A percentile compares a stretch with the other conserved stretches of the same genome.
phyloP scores from a whole-genome alignment of 768 basidiomycete genomes.

The Boletus insuetus region DNA sequence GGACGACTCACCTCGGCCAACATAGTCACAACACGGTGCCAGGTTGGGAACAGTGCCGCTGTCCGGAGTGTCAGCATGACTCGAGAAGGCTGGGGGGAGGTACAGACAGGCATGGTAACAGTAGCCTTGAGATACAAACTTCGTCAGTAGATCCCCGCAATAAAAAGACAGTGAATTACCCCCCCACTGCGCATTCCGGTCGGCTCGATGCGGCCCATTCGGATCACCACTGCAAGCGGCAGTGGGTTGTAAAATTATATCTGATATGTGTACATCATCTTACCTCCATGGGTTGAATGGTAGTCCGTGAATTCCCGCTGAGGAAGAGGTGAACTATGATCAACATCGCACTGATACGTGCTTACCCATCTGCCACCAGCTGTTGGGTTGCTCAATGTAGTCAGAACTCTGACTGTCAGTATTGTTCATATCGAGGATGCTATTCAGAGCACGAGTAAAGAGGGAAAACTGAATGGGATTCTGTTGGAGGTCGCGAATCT shows the following conservation, averaged over 20 bases:
- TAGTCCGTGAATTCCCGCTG: slow-evolving; percentile 18
- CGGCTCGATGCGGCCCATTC: slow-evolving; percentile 3
- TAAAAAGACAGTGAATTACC: not conserved
- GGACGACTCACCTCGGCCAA: slow-evolving; percentile 9
- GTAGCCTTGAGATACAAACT: slow-evolving; percentile 10
- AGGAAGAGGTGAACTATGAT: not conserved
- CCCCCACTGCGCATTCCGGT: slow-evolving; percentile 3
- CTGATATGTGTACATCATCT: not conserved
- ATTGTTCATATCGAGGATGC: slow-evolving; percentile 1
- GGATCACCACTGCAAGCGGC: slow-evolving; percentile 16
- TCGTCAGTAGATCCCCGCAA: not conserved
- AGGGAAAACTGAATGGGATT: slow-evolving; percentile 16
- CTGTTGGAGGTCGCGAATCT: slow-evolving; percentile 14
- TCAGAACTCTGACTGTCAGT: not conserved
- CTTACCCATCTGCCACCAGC: slow-evolving; percentile 22
- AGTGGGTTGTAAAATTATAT: not conserved
- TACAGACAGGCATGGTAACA: slow-evolving; percentile 18
- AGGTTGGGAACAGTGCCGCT: slow-evolving; percentile 22
- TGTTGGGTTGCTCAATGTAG: slow-evolving; percentile 15
- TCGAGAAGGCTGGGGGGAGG: not conserved
- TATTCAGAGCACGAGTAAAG: slow-evolving; percentile 16
- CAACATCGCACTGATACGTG: not conserved
- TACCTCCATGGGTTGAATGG: slow-evolving; percentile 14
- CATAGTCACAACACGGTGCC: slow-evolving; percentile 15
- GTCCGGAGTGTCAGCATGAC: not conserved